Conservation (phyloP, 345 rosid genomes). For the Psidium guajava region DNA sequence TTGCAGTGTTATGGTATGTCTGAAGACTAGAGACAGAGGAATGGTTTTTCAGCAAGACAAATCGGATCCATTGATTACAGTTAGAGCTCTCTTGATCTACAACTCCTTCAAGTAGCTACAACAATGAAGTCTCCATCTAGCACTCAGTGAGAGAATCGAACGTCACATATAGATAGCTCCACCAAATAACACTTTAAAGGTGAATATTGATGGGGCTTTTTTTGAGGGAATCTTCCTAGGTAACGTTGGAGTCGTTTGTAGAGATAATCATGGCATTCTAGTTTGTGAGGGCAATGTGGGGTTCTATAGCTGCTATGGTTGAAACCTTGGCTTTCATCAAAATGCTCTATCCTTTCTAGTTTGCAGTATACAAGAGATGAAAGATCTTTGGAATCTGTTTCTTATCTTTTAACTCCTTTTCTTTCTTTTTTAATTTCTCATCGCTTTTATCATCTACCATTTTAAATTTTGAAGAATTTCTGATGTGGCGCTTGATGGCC, state of each 20-base stretch:
- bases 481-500: neutral
- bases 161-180: neutral
- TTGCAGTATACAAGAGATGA: neutral
- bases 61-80: neutral
- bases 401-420: neutral
- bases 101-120: neutral
- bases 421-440: neutral
- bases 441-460: neutral
- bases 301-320: neutral
- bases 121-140: neutral
- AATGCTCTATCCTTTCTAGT: too few species aligned
- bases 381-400: neutral
- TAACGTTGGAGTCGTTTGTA: neutral
- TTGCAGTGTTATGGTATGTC: too few species aligned
- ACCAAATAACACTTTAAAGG: neutral
- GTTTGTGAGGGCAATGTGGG: neutral
- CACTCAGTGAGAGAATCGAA: neutral
- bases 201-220: neutral
- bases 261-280: neutral
- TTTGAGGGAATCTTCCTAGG: neutral
- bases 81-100: neutral
- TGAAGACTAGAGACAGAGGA: too few species aligned
- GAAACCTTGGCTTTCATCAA: neutral
- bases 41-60: neutral
- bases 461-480: neutral